phyloP scores from a whole-genome alignment of 2,329 filamentous ascomycete species.

The Diplocarpon rosae region DNA sequence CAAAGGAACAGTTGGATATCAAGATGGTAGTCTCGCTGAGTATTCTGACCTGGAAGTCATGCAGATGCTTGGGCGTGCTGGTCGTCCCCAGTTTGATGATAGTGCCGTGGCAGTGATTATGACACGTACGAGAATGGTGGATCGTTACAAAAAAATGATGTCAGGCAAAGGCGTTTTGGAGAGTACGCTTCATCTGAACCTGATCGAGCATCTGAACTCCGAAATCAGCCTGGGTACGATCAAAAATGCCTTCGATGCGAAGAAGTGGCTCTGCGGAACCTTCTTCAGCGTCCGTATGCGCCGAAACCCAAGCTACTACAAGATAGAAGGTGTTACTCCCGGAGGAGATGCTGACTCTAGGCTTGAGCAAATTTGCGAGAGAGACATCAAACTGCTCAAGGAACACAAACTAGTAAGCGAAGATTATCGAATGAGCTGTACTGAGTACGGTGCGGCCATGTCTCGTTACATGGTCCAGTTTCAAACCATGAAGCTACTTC shows the following conservation, averaged over 20 bases:
- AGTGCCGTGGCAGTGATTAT: conserved; percentile 70
- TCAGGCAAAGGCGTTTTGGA: conserved; percentile 65
- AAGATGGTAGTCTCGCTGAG: conserved; percentile 50
- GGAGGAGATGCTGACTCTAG: conserved; percentile 46
- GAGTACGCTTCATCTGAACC: conserved; percentile 65
- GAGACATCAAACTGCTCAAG: conserved; percentile 54
- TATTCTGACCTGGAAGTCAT: conserved; percentile 77
- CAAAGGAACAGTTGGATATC: conserved; percentile 64
- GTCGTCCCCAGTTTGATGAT: conserved; percentile 72
- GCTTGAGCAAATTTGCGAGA: conserved; percentile 59
- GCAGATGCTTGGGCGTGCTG: conserved; percentile 83
- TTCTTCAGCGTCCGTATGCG: conserved; percentile 68
- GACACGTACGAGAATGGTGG: conserved; percentile 53
- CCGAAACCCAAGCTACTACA: conserved; percentile 61
- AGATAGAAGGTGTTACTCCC: conserved; percentile 42
- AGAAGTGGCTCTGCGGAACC: conserved; percentile 64
- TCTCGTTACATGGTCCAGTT: conserved; percentile 72
- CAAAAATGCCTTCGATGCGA: conserved; percentile 50
- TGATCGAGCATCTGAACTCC: conserved; percentile 77
- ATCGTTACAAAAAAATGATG: conserved; percentile 61
- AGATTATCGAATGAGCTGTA: conserved; percentile 43
- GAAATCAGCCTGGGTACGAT: conserved; percentile 72
- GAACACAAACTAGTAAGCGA: conserved; percentile 45
- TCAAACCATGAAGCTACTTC: conserved; percentile 63
- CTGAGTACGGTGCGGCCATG: conserved; percentile 70